These are phyloP conservation scores for Ilyonectria robusta DNA, from an alignment of 2,329 filamentous ascomycete species.

Conservation along the genomic window DNA sequence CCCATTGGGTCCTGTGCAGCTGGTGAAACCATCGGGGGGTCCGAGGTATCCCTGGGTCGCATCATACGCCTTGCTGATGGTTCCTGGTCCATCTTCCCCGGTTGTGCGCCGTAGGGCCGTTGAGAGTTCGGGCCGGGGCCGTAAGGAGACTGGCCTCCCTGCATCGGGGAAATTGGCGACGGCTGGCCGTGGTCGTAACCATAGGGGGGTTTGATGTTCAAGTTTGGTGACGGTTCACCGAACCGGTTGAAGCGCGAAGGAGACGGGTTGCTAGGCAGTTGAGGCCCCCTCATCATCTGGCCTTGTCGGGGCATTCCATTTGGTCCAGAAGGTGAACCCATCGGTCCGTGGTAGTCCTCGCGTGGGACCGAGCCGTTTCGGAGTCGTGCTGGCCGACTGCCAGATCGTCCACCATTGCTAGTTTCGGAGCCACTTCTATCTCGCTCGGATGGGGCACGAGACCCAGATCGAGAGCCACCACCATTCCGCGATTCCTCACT, in stretches of 20 bases:
- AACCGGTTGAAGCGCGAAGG: constrained; percentile 42
- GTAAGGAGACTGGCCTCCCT: constrained; percentile 35
- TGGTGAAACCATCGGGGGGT: constrained; percentile 63
- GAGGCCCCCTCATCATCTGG: constrained; percentile 59
- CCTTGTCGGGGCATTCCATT: constrained; percentile 49
- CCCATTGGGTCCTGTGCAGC: constrained; percentile 62
- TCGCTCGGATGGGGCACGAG: constrained; percentile 58
- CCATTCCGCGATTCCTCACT: constrained; percentile 59
- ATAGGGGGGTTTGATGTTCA: constrained; percentile 36
- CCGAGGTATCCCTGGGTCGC: constrained; percentile 65
- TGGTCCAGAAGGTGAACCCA: constrained; percentile 38
- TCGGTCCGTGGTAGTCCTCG: constrained; percentile 53
- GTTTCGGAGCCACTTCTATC: constrained; percentile 70
- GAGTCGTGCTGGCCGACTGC: constrained; percentile 57
- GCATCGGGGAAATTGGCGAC: constrained; percentile 60
- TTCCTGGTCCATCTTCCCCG: constrained; percentile 30
- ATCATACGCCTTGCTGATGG: constrained; percentile 55
- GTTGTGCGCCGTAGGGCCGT: constrained; percentile 31
- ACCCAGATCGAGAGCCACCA: constrained; percentile 47
- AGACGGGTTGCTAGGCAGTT: constrained; percentile 55
- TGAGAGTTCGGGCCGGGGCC: constrained; percentile 32
- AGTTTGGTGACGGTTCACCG: constrained; percentile 35
- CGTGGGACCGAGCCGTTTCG: constrained; percentile 56
- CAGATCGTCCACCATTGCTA: constrained; percentile 60
- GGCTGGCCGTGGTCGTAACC: constrained; percentile 58